Base-by-base conservation (phyloP, 2,329 filamentous ascomycete genomes). In the Neonectria sp. region DNA sequence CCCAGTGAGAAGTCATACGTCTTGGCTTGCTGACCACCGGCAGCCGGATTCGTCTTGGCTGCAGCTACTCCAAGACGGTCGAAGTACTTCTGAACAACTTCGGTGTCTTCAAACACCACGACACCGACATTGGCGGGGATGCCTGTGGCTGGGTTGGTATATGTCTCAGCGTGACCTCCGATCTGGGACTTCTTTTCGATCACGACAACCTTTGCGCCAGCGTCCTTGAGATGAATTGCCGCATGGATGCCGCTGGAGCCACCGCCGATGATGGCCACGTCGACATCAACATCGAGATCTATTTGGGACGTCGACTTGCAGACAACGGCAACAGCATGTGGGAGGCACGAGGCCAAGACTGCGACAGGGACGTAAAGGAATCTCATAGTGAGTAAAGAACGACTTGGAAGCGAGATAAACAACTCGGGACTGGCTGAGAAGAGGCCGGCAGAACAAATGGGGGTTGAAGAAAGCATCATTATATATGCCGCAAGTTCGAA, bases 81-180 rank as follows among this genome's bases (percentile, higher is more conserved):
- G 12, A 73, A 55, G 53, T 73, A 73, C 9, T 52, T 63, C 6
- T 71, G 37, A 4, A 74, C 71, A 12, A 59, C 33, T 6, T 71
- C 53, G 4, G 53, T 68, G 7, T 68, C 53, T 6, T 71, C 65
- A 3, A 73, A 73, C 0, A 73, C 2, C 0, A 64, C 43, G 4
- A 73, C 71, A 1, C 71, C 71, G 0, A 73, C 33, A 21, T 73
- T 73, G 31, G 68, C 49, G 2, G 35, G 57, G 1, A 55, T 31
- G 5, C 60, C 63, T 0, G 71, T 73, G 3, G 25, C 6, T 1
- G 65, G 60, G 13, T 73, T 65, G 57, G 61, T 12, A 0, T 74
- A 74, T 37, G 71, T 74, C 55, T 73, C 70, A 3, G 71, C 72
- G 29, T 73, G 71, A 0, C 71, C 71, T 4, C 71, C 71, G 2